phyloP scores from a whole-genome alignment of 495 filamentous ascomycete genomes.

The Platismatia glauca region DNA sequence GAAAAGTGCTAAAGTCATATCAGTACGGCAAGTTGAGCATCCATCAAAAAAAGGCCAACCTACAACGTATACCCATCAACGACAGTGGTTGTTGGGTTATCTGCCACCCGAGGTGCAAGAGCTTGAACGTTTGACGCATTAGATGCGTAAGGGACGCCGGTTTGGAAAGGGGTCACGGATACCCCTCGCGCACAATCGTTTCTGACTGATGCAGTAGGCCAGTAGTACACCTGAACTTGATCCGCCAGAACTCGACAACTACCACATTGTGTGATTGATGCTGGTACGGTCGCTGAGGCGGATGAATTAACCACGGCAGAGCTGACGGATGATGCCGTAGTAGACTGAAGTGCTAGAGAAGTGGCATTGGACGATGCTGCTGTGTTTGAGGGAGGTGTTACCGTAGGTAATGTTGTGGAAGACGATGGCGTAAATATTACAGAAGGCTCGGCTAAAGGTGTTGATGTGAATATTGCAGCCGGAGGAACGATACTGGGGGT shows the following conservation, averaged over 20 bases:
- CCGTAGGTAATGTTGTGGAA: background rate
- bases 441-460: background rate
- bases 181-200: conserved; percentile 12
- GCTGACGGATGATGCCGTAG: background rate
- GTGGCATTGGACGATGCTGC: background rate
- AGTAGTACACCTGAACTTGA: conserved; percentile 19
- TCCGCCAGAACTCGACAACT: conserved; percentile 15
- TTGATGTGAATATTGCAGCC: background rate
- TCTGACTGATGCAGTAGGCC: conserved; percentile 15
- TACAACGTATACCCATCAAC: conserved; percentile 17
- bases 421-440: background rate
- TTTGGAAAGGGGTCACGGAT: background rate
- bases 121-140: conserved; percentile 13
- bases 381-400: background rate
- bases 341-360: background rate
- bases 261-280: conserved; percentile 11
- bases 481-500: background rate
- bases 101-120: background rate
- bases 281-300: background rate
- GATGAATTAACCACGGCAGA: background rate
- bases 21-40: background rate
- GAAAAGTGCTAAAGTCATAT: conserved; percentile 10
- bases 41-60: background rate
- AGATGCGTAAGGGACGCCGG: conserved; percentile 9
- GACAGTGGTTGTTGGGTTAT: background rate